Evolutionary conservation across 1,139 yeast species (phyloP), one percentile per base, ranked within the genome.

Genomic region (Yamadazyma conglobata): DNA sequence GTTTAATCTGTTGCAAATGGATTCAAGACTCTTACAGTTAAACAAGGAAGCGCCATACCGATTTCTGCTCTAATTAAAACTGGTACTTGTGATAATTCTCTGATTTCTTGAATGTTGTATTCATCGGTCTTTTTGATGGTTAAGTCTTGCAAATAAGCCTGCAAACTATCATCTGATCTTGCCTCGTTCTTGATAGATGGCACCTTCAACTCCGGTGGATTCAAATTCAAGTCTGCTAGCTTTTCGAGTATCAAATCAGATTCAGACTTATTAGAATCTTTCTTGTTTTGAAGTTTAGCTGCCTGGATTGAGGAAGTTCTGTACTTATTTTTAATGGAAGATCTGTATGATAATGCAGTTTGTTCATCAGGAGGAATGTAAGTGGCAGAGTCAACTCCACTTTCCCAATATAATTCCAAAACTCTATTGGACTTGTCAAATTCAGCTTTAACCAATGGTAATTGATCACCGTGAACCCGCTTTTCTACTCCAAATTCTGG

Each of bases 401-500:
- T 77, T 55, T 87, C 95, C 98, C 98, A 91, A 53, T 74, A 88
- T 31, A 91, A 65, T 54, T 89, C 96, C 48, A 91, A 68, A 4
- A 78, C 61, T 30, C 88, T 70, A 20, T 73, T 67, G 16, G 56
- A 54, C 50, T 81, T 83, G 52, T 86, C 93, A 56, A 84, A 91
- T 54, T 91, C 97, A 4, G 97, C 97, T 57, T 88, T 88, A 15
- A 77, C 79, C 40, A 91, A 66, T 10, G 98, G 98, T 35, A 91
- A 67, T 56, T 91, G 98, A 59, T 91, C 98, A 24, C 97, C 96
- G 50, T 91, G 98, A 16, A 91, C 97, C 49, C 98, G 77, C 60
- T 91, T 91, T 56, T 91, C 98, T 44, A 91, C 86, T 24, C 98
- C 97, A 60, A 89, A 82, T 46, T 87, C 96, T 1, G 97, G 97